A percentile compares a stretch with the other conserved stretches of the same genome.
phyloP scores from a whole-genome alignment of 1,284 basidiomycete genomes.

The Acaromyces ingoldii region DNA sequence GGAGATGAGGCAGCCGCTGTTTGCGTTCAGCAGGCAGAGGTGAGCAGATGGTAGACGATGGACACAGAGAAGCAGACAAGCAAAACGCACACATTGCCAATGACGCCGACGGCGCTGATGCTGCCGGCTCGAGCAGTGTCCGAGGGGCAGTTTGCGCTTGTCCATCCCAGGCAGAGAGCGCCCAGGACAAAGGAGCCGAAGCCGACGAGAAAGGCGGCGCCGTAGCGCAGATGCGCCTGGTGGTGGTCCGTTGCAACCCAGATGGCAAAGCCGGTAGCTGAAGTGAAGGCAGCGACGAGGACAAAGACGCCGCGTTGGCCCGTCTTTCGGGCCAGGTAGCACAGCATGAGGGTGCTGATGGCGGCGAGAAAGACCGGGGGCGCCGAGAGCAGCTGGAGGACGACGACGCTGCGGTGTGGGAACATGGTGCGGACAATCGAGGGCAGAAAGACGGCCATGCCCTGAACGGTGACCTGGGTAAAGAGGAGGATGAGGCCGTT shows the following conservation, averaged over 20 bases:
- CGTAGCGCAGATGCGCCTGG: slow-evolving; percentile 38
- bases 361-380: slow-evolving; percentile 48
- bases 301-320: slow-evolving; percentile 38
- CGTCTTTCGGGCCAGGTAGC: slow-evolving; percentile 44
- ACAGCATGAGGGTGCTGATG: slow-evolving; percentile 28
- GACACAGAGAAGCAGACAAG: too few species aligned
- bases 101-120: slow-evolving; percentile 38
- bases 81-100: slow-evolving; percentile 47
- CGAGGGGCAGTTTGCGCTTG: too few species aligned
- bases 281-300: slow-evolving; percentile 34
- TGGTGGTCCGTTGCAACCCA: slow-evolving; percentile 40
- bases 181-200: slow-evolving; percentile 47
- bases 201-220: slow-evolving; percentile 39
- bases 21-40: too few species aligned
- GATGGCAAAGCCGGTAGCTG: slow-evolving; percentile 46
- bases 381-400: slow-evolving; percentile 49
- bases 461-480: slow-evolving; percentile 51
- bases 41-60: too few species aligned
- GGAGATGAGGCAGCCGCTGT: slow-evolving; percentile 40
- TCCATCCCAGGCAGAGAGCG: slow-evolving; percentile 22
- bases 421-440: slow-evolving; percentile 51
- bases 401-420: slow-evolving; percentile 42
- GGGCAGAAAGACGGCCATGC: slow-evolving; percentile 47
- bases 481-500: slow-evolving; percentile 50
- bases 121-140: slow-evolving; percentile 34